phyloP scores from a whole-genome alignment of 768 basidiomycete genomes.

The Mycena pura region DNA sequence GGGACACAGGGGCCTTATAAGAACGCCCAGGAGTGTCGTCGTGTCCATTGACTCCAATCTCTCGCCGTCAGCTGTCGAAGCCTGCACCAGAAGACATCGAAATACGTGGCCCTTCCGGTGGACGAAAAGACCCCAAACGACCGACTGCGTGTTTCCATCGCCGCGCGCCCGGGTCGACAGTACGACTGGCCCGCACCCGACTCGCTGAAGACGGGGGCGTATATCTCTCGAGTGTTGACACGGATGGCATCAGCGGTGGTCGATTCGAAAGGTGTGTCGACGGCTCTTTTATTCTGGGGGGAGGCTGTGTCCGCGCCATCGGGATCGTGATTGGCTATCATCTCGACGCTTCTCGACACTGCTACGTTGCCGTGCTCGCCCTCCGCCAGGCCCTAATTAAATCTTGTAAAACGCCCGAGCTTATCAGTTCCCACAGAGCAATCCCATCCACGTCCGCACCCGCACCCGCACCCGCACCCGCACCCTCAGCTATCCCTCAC shows the following conservation, averaged over 20 bases:
- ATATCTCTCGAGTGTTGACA: neutral
- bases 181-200: conserved; percentile 9
- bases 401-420: conserved; percentile 20
- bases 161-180: neutral
- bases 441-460: neutral
- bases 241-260: neutral
- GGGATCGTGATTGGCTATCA: conserved; percentile 8
- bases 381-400: neutral
- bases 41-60: too few relatives aligned
- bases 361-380: neutral
- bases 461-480: neutral
- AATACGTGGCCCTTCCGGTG: too few relatives aligned
- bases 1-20: too few relatives aligned
- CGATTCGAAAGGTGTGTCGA: conserved; percentile 1
- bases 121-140: too few relatives aligned
- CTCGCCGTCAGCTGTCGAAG: too few relatives aligned
- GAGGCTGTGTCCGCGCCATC: neutral
- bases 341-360: neutral
- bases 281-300: neutral
- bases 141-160: neutral
- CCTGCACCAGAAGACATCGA: too few relatives aligned
- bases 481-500: conserved; percentile 41
- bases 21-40: too few relatives aligned
- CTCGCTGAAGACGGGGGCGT: neutral
- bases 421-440: conserved; percentile 18